A percentile compares a stretch with the other conserved stretches of the same genome.
phyloP scores from a whole-genome alignment of 352 stramenopile genomes.

The Blastocystis sp. region DNA sequence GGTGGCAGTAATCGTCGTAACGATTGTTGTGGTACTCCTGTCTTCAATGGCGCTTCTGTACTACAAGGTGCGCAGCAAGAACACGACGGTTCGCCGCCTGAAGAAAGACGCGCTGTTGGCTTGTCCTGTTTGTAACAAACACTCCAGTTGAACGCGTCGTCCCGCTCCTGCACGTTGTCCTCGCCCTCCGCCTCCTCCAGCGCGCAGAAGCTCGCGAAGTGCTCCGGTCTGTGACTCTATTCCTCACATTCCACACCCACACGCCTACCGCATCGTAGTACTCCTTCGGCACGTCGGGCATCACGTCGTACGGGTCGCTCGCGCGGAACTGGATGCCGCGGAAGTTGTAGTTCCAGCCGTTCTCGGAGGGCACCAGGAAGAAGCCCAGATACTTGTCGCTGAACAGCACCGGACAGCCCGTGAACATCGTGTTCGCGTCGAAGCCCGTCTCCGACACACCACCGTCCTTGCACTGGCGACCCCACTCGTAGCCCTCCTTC shows the following conservation, averaged over 20 bases:
- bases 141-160: constrained; percentile 45
- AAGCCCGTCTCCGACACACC: constrained; percentile 77
- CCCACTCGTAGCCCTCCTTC: constrained; percentile 92
- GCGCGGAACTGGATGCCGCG: constrained; percentile 95
- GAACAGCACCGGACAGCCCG: constrained; percentile 98
- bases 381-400: constrained; percentile 97
- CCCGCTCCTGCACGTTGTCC: constrained; percentile 47
- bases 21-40: too few species aligned
- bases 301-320: constrained; percentile 94
- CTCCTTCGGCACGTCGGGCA: constrained; percentile 93
- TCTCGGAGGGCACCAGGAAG: constrained; percentile 96
- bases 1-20: too few species aligned
- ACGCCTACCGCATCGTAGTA: constrained; percentile 86
- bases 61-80: too few species aligned
- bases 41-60: too few species aligned
- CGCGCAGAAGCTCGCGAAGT: constrained; percentile 59
- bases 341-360: constrained; percentile 99
- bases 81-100: too few species aligned
- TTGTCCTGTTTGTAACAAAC: too few species aligned
- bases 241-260: background rate
- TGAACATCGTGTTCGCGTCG: constrained; percentile 85
- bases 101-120: too few species aligned
- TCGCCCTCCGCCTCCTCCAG: background rate
- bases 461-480: constrained; percentile 91
- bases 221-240: constrained; percentile 56